Evolutionary conservation across 1,284 basidiomycete species (phyloP).

Genomic region (Coniferiporia sulphurascens): DNA sequence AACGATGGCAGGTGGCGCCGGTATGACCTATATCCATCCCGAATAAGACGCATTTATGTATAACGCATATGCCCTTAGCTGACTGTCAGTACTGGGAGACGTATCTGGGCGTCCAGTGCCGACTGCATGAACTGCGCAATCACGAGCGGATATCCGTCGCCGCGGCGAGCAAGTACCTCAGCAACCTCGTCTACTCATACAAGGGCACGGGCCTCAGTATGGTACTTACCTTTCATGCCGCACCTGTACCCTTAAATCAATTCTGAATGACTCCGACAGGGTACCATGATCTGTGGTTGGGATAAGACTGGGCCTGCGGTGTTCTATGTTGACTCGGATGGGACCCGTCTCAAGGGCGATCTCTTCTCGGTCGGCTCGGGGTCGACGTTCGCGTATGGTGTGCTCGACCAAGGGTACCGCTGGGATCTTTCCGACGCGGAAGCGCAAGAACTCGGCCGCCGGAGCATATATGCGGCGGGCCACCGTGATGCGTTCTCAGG

Average conservation of each 20-base stretch:
- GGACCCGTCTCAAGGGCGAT: conserved; percentile 92
- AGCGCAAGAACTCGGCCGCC: conserved; percentile 89
- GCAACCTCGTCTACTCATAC: conserved; percentile 97
- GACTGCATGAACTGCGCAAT: conserved; percentile 95
- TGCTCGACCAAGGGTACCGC: conserved; percentile 92
- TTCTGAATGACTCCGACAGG: conserved; percentile 41
- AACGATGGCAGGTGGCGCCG: conserved; percentile 99
- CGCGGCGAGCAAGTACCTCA: conserved; percentile 95
- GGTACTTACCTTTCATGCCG: conserved; percentile 45
- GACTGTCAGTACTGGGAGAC: conserved; percentile 98
- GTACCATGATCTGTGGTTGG: conserved; percentile 99
- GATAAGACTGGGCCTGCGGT: conserved; percentile 99
- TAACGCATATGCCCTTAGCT: conserved; percentile 39
- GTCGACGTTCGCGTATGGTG: conserved; percentile 97
- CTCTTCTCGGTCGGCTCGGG: conserved; percentile 98
- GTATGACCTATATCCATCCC: conserved; percentile 39
- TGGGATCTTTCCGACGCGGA: conserved; percentile 95
- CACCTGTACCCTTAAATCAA: background rate
- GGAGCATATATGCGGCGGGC: conserved; percentile 96
- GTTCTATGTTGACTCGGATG: conserved; percentile 98
- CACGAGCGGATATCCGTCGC: conserved; percentile 98
- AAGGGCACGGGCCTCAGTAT: conserved; percentile 99
- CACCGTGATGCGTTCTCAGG: conserved; percentile 98
- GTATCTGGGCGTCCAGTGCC: conserved; percentile 97
- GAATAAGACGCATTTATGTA: conserved; percentile 14